A percentile compares a stretch with the other conserved stretches of the same genome.
phyloP scores from a whole-genome alignment of 805 yeast genomes.

The Osmozyma mogii region DNA sequence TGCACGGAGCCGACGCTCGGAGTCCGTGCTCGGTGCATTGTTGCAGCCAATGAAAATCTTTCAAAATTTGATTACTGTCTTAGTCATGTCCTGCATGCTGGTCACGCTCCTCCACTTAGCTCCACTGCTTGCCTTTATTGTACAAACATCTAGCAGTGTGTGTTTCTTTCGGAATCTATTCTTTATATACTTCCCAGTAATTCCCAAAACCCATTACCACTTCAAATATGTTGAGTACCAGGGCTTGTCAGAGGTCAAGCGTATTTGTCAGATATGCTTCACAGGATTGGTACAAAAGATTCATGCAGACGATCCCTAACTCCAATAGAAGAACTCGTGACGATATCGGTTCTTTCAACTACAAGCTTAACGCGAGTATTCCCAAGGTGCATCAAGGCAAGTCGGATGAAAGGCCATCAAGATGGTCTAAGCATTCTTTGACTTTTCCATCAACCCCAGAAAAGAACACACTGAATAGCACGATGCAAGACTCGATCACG shows the following conservation, averaged over 20 bases:
- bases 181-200: not conserved
- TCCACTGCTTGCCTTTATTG: conserved; percentile 1
- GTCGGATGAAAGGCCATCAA: conserved; percentile 7
- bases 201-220: not conserved
- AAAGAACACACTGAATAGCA: conserved; percentile 2
- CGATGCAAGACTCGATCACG: conserved; percentile 7
- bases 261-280: conserved; percentile 10
- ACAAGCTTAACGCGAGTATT: conserved; percentile 6
- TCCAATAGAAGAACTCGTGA: conserved; percentile 8
- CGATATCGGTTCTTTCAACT: conserved; percentile 7
- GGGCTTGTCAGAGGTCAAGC: conserved; percentile 4
- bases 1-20: conserved; percentile 2
- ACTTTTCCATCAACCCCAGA: conserved; percentile 7
- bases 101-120: conserved; percentile 2
- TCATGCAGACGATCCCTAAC: conserved; percentile 20
- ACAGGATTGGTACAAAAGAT: conserved; percentile 17
- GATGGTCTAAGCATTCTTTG: conserved; percentile 28
- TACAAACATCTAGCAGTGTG: not conserved
- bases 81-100: conserved; percentile 3
- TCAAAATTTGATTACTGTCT: conserved; percentile 7
- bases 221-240: conserved; percentile 6
- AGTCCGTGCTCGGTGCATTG: conserved; percentile 9
- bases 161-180: not conserved
- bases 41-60: conserved; percentile 7
- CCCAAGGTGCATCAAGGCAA: not conserved